These are phyloP conservation scores for Ziziphus jujuba DNA, from an alignment of 306 rosid genomes.

Conservation along the genomic window DNA sequence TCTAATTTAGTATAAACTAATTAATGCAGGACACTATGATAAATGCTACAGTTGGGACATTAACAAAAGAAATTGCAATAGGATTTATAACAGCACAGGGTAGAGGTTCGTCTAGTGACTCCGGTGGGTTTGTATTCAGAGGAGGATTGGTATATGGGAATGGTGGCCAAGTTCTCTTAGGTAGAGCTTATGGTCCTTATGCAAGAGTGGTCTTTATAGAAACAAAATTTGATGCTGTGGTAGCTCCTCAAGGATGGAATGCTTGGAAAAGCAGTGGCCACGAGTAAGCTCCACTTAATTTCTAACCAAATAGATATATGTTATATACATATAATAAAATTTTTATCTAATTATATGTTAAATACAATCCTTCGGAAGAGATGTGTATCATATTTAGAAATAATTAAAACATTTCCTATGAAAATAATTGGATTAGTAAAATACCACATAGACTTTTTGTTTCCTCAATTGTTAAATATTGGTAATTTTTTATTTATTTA, in stretches of 20 bases:
- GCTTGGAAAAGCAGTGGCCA: slow-evolving; percentile 20
- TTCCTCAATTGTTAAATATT: too few relatives aligned
- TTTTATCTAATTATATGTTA: background rate
- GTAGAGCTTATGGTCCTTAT: slow-evolving; percentile 43
- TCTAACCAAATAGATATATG: background rate
- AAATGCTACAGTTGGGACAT: slow-evolving; percentile 17
- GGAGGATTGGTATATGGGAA: slow-evolving; percentile 23
- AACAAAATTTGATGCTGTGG: slow-evolving; percentile 9
- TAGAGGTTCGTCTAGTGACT: background rate
- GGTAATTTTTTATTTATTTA: too few relatives aligned
- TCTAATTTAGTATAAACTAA: too few relatives aligned
- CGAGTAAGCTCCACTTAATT: slow-evolving; percentile 27
- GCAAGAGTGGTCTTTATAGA: slow-evolving; percentile 44
- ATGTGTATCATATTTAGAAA: too few relatives aligned
- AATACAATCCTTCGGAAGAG: too few relatives aligned
- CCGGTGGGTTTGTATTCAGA: slow-evolving; percentile 44
- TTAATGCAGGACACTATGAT: slow-evolving; percentile 20
- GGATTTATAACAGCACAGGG: slow-evolving; percentile 49
- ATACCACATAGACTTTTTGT: too few relatives aligned
- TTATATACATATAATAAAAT: background rate
- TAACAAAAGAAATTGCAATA: background rate
- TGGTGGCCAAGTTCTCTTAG: slow-evolving; percentile 16
- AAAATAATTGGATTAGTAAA: too few relatives aligned
- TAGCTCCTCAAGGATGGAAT: slow-evolving; percentile 39
- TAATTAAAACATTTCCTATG: too few relatives aligned